A percentile compares a stretch with the other conserved stretches of the same genome.
phyloP scores from a whole-genome alignment of 169 alveolate genomes.

The Theileria parva region DNA sequence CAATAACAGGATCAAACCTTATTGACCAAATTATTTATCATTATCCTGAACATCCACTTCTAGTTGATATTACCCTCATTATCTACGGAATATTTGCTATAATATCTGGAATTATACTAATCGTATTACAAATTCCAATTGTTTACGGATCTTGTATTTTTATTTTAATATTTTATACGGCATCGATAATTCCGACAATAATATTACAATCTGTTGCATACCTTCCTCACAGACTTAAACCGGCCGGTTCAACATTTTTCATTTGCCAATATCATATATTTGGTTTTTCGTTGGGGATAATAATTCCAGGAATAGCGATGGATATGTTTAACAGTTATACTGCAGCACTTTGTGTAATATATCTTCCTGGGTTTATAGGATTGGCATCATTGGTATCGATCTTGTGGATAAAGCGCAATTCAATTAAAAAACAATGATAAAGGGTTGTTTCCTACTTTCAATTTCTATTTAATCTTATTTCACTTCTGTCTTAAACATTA shows the following conservation, averaged over 20 bases:
- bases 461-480: neutral
- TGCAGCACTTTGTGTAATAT: constrained; percentile 14
- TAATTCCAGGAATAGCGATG: constrained; percentile 50
- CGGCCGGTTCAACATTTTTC: constrained; percentile 56
- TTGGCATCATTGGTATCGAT: neutral
- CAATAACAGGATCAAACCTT: constrained; percentile 83
- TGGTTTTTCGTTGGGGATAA: constrained; percentile 51
- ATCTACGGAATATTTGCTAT: constrained; percentile 55
- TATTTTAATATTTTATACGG: constrained; percentile 54
- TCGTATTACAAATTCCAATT: constrained; percentile 2
- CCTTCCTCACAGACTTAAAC: constrained; percentile 36
- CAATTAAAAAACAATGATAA: neutral
- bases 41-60: constrained; percentile 50
- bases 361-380: constrained; percentile 19
- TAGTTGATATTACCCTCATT: constrained; percentile 16
- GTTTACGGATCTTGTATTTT: constrained; percentile 24
- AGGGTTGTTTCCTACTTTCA: neutral
- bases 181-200: constrained; percentile 49
- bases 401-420: neutral
- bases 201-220: constrained; percentile 34
- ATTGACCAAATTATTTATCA: constrained; percentile 81
- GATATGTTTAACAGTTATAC: constrained; percentile 19
- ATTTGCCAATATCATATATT: constrained; percentile 55
- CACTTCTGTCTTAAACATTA: neutral
- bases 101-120: constrained; percentile 34